Evolutionary conservation across 805 yeast genomes (phyloP).

Genomic region (Saccharomycopsis fodiens): DNA sequence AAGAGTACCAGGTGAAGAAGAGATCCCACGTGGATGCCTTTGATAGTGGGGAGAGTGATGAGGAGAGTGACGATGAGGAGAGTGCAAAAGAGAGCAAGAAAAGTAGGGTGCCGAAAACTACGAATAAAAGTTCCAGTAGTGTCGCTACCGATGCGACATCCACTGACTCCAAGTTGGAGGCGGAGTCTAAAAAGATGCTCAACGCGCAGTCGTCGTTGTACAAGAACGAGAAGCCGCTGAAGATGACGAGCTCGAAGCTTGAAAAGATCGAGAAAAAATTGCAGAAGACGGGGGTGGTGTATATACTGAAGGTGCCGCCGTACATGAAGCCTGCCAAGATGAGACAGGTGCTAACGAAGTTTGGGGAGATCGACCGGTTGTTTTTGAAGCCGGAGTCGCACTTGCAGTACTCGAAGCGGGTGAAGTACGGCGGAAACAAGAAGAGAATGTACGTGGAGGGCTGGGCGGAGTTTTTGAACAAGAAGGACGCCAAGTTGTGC

Average conservation of each 20-base stretch:
- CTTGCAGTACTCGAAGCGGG: constrained; percentile 53
- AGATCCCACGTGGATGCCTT: constrained; percentile 15
- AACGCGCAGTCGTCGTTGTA: constrained; percentile 12
- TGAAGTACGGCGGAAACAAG: constrained; percentile 87
- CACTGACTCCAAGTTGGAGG: constrained; percentile 9
- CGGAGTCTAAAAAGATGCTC: constrained; percentile 21
- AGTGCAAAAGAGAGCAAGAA: constrained; percentile 22
- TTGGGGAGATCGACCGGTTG: constrained; percentile 83
- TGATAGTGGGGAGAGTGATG: constrained; percentile 16
- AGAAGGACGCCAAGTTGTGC: constrained; percentile 82
- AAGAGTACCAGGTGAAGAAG: constrained; percentile 10
- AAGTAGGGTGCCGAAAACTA: neutral
- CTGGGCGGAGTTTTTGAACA: constrained; percentile 87
- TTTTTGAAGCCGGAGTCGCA: constrained; percentile 83
- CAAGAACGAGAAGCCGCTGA: constrained; percentile 13
- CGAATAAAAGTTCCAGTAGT: neutral
- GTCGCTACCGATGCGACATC: neutral
- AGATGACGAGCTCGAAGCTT: constrained; percentile 27
- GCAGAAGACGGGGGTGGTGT: constrained; percentile 84
- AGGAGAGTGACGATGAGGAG: constrained; percentile 23
- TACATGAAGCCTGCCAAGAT: constrained; percentile 93
- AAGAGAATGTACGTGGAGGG: constrained; percentile 87
- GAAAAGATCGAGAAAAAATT: constrained; percentile 35
- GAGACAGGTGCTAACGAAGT: constrained; percentile 69
- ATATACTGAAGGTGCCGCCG: constrained; percentile 86